Evolutionary conservation across 78 protist genomes (phyloP).

Genomic region (Monocercomonoides exilis): DNA sequence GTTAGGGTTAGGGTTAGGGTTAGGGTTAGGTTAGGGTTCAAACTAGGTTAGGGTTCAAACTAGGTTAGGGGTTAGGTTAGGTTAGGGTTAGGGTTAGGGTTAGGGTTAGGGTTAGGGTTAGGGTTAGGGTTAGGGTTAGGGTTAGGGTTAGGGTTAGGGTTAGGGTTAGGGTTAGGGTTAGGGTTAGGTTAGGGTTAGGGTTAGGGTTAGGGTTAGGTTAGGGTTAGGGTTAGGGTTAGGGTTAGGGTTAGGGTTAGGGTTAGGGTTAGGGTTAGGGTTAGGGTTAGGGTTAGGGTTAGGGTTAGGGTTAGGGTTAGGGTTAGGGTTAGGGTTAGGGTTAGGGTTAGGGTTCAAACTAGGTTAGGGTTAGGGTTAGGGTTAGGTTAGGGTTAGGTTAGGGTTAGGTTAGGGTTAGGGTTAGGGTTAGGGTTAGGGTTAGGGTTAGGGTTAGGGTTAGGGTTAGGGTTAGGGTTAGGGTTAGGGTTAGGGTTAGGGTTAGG

Average conservation of each 20-base stretch:
- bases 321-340: constrained; percentile 35
- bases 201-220: too few relatives aligned
- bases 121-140: constrained; percentile 38
- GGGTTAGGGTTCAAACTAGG: too few relatives aligned
- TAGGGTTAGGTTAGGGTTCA: too few relatives aligned
- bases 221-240: constrained; percentile 42
- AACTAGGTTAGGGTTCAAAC: too few relatives aligned
- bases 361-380: too few relatives aligned
- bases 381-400: too few relatives aligned
- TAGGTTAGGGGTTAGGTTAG: too few relatives aligned
- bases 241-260: constrained; percentile 40
- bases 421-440: constrained; percentile 36
- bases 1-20: constrained; percentile 38
- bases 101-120: constrained; percentile 34
- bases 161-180: constrained; percentile 24
- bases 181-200: too few relatives aligned
- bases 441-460: constrained; percentile 37
- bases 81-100: too few relatives aligned
- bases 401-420: too few relatives aligned
- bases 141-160: constrained; percentile 29
- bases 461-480: constrained; percentile 33
- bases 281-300: constrained; percentile 36
- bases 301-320: constrained; percentile 36
- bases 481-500: too few relatives aligned
- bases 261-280: constrained; percentile 33